A percentile compares a stretch with the other conserved stretches of the same genome.
Evolutionary conservation across 805 yeast species (phyloP).

Genomic region (Yueomyces sp.): DNA sequence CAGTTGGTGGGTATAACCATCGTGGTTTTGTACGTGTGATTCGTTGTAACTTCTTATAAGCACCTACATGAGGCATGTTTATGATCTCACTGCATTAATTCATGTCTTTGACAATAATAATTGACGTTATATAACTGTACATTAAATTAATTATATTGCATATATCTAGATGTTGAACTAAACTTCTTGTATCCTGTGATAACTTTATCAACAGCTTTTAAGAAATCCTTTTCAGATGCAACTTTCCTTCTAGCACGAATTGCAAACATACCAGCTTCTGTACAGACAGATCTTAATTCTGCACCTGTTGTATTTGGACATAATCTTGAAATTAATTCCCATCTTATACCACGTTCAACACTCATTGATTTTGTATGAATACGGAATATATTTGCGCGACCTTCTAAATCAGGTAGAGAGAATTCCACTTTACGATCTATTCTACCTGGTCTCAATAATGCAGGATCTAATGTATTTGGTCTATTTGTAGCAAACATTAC

Average conservation of each 20-base stretch:
- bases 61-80: no score
- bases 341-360: slow-evolving; percentile 91
- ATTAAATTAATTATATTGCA: slow-evolving; percentile 74
- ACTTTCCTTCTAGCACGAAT: slow-evolving; percentile 96
- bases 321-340: slow-evolving; percentile 95
- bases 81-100: no score
- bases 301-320: slow-evolving; percentile 99
- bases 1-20: slow-evolving; percentile 79
- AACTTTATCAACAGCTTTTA: slow-evolving; percentile 96
- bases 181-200: slow-evolving; percentile 97
- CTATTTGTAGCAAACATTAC: slow-evolving; percentile 99
- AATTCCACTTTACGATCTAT: slow-evolving; percentile 98
- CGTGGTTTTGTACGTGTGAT: neutral
- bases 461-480: slow-evolving; percentile 97
- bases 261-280: slow-evolving; percentile 99
- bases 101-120: no score
- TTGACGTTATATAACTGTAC: no score
- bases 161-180: slow-evolving; percentile 91
- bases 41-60: no score
- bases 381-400: slow-evolving; percentile 93
- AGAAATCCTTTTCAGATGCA: slow-evolving; percentile 94
- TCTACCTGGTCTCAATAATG: slow-evolving; percentile 95
- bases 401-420: slow-evolving; percentile 91
- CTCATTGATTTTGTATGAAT: slow-evolving; percentile 97
- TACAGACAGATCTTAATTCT: slow-evolving; percentile 93